phyloP scores from a whole-genome alignment of 371 early-diverging fungal species.

The Conidiobolus incongruus region DNA sequence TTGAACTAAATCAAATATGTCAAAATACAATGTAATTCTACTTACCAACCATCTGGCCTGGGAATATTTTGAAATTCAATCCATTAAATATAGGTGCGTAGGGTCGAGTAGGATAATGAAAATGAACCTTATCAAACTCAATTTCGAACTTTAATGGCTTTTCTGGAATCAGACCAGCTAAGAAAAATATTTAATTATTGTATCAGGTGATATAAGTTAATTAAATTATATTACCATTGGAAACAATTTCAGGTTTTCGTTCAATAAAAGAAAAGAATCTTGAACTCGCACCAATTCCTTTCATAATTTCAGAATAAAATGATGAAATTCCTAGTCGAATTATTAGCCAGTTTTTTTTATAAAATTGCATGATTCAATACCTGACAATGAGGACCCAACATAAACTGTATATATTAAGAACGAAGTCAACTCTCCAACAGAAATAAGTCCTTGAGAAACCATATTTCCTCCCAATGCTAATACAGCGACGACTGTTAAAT shows the following conservation, averaged over 20 bases:
- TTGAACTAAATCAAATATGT: no score
- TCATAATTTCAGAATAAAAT: slow-evolving; percentile 63
- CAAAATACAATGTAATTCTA: no score
- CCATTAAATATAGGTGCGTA: slow-evolving; percentile 29
- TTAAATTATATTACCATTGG: no score
- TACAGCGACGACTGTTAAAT: slow-evolving; percentile 46
- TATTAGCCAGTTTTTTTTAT: neutral
- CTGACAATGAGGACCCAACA: slow-evolving; percentile 45
- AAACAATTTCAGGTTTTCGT: slow-evolving; percentile 26
- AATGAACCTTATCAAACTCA: slow-evolving; percentile 34
- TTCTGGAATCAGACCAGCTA: no score
- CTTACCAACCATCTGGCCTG: slow-evolving; percentile 30
- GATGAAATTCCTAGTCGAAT: slow-evolving; percentile 29
- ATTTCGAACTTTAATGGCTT: slow-evolving; percentile 29
- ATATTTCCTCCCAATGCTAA: slow-evolving; percentile 52
- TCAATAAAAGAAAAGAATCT: slow-evolving; percentile 45
- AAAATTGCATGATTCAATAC: slow-evolving; percentile 3
- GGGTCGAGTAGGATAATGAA: slow-evolving; percentile 42
- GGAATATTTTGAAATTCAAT: slow-evolving; percentile 33
- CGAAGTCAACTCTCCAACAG: slow-evolving; percentile 55
- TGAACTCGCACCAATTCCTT: slow-evolving; percentile 54
- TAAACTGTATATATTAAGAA: slow-evolving; percentile 69
- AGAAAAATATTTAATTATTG: no score
- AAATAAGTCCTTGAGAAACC: slow-evolving; percentile 37
- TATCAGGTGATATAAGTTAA: no score